A percentile compares a stretch with the other conserved stretches of the same genome.
These are phyloP conservation scores for Sordariomycetes sp. DNA, from an alignment of 2,329 filamentous ascomycete species.

Conservation along the genomic window DNA sequence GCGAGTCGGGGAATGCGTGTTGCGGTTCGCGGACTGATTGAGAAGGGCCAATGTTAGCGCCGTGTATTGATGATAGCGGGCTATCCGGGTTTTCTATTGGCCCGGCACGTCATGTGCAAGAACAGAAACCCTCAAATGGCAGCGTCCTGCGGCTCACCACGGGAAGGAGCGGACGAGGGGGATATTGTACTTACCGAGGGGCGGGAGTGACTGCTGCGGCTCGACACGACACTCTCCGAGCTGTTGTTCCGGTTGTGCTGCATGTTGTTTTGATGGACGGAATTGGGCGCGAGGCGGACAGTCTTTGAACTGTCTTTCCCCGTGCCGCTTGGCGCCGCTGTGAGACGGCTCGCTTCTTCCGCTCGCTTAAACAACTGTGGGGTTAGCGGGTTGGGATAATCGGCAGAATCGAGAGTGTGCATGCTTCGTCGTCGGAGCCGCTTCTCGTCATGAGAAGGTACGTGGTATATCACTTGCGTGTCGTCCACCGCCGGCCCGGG, in stretches of 20 bases:
- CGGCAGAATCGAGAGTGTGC: conserved; percentile 48
- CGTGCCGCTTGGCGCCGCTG: background rate
- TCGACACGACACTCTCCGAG: conserved; percentile 53
- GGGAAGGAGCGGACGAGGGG: conserved; percentile 3
- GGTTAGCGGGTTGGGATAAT: conserved; percentile 24
- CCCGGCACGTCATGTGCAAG: background rate
- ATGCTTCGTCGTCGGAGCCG: conserved; percentile 76
- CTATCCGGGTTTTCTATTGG: background rate
- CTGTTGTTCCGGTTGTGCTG: conserved; percentile 37
- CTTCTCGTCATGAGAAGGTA: conserved; percentile 51
- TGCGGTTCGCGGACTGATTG: conserved; percentile 49
- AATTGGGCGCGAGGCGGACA: conserved; percentile 15
- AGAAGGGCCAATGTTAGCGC: conserved; percentile 30
- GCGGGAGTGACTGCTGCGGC: conserved; percentile 46
- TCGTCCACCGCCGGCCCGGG: conserved; percentile 1
- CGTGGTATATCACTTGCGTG: conserved; percentile 8
- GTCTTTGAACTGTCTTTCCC: conserved; percentile 18
- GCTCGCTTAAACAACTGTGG: conserved; percentile 19
- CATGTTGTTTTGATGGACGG: background rate
- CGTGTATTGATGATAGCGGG: conserved; percentile 5
- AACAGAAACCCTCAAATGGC: background rate
- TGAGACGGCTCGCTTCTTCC: background rate
- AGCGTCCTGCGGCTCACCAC: background rate
- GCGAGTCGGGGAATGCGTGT: conserved; percentile 37
- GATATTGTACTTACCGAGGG: conserved; percentile 50